Percentiles rank a stretch among this genome's conserved stretches.
Conservation (phyloP, 2,329 filamentous ascomycete genomes). For the Aureobasidium sp. region DNA sequence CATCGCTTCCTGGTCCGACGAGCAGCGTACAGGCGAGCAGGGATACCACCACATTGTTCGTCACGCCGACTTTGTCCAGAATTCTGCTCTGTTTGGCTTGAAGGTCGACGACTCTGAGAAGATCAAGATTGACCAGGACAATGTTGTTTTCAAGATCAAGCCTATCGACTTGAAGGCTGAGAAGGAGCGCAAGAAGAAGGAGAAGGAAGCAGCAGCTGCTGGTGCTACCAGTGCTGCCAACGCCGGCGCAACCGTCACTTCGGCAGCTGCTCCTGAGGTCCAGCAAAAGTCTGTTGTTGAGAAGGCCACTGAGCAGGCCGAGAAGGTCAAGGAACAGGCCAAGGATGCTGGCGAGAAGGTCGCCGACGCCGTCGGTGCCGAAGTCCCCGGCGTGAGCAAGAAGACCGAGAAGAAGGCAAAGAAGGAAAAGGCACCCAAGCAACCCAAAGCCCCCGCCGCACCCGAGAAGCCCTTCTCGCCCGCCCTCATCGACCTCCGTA, state of each 20-base stretch:
- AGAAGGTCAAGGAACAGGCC: constrained; percentile 52
- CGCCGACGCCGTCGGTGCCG: constrained; percentile 48
- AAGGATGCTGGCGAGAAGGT: constrained; percentile 58
- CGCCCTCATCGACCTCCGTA: constrained; percentile 90
- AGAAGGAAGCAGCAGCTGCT: constrained; percentile 73
- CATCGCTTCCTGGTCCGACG: constrained; percentile 81
- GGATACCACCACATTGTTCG: constrained; percentile 94
- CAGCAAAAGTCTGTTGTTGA: constrained; percentile 50
- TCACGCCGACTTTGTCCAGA: constrained; percentile 95
- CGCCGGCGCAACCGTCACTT: constrained; percentile 46
- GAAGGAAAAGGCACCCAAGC: constrained; percentile 89
- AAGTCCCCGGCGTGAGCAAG: constrained; percentile 44
- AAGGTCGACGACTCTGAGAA: constrained; percentile 77
- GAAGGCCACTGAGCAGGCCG: constrained; percentile 46
- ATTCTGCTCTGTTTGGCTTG: constrained; percentile 76
- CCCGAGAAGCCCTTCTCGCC: constrained; percentile 83
- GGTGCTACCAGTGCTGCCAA: constrained; percentile 61
- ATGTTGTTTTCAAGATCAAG: constrained; percentile 89
- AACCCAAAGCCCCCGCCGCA: constrained; percentile 63
- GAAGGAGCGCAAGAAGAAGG: constrained; percentile 97
- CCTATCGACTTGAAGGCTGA: constrained; percentile 92
- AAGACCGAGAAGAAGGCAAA: constrained; percentile 69
- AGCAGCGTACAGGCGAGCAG: constrained; percentile 90
- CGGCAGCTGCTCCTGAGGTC: constrained; percentile 44
- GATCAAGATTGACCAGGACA: constrained; percentile 79